Evolutionary conservation across 129 eudicot species (phyloP).

Genomic region (Oenanthe sinensis): DNA sequence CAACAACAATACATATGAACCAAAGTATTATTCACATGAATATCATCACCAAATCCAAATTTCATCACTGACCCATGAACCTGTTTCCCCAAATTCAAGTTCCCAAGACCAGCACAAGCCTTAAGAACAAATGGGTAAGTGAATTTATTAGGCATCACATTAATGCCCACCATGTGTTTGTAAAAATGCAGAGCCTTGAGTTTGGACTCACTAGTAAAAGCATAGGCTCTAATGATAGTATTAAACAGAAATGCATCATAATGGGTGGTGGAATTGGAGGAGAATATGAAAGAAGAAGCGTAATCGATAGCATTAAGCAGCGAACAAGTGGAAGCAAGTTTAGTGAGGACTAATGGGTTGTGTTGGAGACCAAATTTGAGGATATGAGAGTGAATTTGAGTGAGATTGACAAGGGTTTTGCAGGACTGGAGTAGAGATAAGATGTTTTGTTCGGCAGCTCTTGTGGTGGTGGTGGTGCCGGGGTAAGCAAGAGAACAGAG

Average conservation of each 20-base stretch:
- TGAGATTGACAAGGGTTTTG: slow-evolving; percentile 45
- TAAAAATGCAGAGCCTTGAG: slow-evolving; percentile 31
- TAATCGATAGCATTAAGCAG: slow-evolving; percentile 40
- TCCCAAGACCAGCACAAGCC: slow-evolving; percentile 69
- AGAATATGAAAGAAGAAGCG: slow-evolving; percentile 50
- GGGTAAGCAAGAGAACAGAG: neutral
- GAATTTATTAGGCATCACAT: slow-evolving; percentile 58
- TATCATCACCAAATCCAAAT: slow-evolving; percentile 52
- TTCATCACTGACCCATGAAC: slow-evolving; percentile 57
- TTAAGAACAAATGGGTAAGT: slow-evolving; percentile 80
- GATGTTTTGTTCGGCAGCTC: slow-evolving; percentile 65
- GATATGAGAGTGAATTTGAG: slow-evolving; percentile 48
- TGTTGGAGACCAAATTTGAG: slow-evolving; percentile 55
- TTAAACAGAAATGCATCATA: slow-evolving; percentile 76
- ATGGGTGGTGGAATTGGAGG: slow-evolving; percentile 29
- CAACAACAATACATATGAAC: slow-evolving; percentile 65
- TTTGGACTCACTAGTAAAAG: slow-evolving; percentile 29
- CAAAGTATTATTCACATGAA: slow-evolving; percentile 62
- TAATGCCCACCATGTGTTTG: slow-evolving; percentile 32
- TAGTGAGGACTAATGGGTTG: slow-evolving; percentile 79
- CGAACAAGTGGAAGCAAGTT: slow-evolving; percentile 58
- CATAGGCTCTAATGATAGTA: slow-evolving; percentile 63
- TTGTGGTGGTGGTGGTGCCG: slow-evolving; percentile 13
- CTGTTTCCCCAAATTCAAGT: slow-evolving; percentile 34
- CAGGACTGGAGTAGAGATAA: slow-evolving; percentile 56